Percentiles rank a stretch among this genome's conserved stretches.
Conservation (phyloP, 371 early-diverging fungal genomes). For the Mortierella sp. region DNA sequence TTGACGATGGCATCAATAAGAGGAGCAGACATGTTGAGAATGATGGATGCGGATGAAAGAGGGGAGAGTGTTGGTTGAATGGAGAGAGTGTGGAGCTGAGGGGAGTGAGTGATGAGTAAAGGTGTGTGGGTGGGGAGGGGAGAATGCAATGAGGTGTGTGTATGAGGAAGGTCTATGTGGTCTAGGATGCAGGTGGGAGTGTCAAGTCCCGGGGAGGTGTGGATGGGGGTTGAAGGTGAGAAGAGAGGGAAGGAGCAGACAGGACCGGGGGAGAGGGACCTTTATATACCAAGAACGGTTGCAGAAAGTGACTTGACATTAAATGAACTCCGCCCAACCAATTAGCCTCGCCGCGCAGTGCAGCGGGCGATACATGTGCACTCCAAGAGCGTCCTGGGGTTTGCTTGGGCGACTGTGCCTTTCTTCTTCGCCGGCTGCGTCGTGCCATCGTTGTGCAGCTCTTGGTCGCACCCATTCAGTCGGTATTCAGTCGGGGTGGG, state of each 20-base stretch:
- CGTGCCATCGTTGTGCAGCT: too few species aligned
- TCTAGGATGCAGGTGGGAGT: not conserved
- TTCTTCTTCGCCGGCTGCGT: too few species aligned
- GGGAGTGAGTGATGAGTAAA: conserved; percentile 9
- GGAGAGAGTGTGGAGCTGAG: conserved; percentile 15
- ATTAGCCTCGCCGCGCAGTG: too few species aligned
- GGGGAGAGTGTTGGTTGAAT: conserved; percentile 4
- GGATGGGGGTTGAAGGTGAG: conserved; percentile 32
- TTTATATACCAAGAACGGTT: not conserved
- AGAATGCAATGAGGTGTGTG: conserved; percentile 19
- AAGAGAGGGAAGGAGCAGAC: conserved; percentile 26
- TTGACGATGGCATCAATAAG: conserved; percentile 54
- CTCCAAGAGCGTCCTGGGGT: too few species aligned
- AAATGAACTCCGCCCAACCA: not conserved
- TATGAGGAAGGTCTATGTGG: not conserved
- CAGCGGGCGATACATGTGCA: too few species aligned
- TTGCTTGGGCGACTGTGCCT: too few species aligned
- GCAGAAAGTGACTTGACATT: not conserved
- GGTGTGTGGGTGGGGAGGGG: not conserved
- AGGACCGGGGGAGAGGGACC: not conserved
- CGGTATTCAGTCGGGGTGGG: not conserved
- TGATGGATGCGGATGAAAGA: not conserved
- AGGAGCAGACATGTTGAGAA: conserved; percentile 29
- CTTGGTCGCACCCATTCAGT: too few species aligned
- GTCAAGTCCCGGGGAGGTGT: conserved; percentile 22